Evolutionary conservation across 768 basidiomycete species (phyloP), one percentile per base, ranked within the genome.

Genomic region (Pilatotrama ljubarskyi): DNA sequence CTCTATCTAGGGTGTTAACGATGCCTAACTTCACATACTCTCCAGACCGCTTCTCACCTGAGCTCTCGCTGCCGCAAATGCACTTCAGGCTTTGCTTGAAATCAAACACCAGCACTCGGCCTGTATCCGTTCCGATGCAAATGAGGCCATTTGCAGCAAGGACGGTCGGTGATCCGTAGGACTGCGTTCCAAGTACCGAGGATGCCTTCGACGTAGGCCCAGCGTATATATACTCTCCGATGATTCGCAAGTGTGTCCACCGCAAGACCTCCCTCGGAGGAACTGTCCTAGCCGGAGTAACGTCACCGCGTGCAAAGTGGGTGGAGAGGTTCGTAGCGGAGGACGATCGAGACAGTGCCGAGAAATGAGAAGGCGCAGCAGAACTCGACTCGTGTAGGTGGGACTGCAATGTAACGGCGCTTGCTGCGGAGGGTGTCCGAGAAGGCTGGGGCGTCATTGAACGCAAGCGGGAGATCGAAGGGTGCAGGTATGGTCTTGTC

Each of bases 91-190:
- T 86, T 72, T 98, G 96, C 68, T 87, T 88, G 70, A 97, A 98
- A 72, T 94, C 93, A 72, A 93, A 95, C 1, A 98, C 88, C 48
- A 85, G 80, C 42, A 91, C 79, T 67, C 81, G 85, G 13, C 95
- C 97, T 29, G 78, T 78, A 46, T 87, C 85, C 7, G 91, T 95
- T 15, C 97, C 97, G 7, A 98, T 77, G 64, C 94, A 97, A 35
- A 99, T 84, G 56, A 95, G 75, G 0, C 95, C 95, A 66, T 91
- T 92, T 13, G 91, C 90, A 10, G 89, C 85, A 56, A 98, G 71
- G 9, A 90, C 90, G 0, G 88, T 94, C 5, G 96, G 95, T 0
- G 74, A 75, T 1, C 91, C 92, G 14, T 80, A 66, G 17, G 79
- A 70, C 2, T 82, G 75, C 1, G 84, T 75, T 0, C 87, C 89